Percentiles rank a stretch among this genome's conserved stretches.
These are phyloP conservation scores for Talaromyces sp. DNA, from an alignment of 2,329 filamentous ascomycete species.

Conservation along the genomic window DNA sequence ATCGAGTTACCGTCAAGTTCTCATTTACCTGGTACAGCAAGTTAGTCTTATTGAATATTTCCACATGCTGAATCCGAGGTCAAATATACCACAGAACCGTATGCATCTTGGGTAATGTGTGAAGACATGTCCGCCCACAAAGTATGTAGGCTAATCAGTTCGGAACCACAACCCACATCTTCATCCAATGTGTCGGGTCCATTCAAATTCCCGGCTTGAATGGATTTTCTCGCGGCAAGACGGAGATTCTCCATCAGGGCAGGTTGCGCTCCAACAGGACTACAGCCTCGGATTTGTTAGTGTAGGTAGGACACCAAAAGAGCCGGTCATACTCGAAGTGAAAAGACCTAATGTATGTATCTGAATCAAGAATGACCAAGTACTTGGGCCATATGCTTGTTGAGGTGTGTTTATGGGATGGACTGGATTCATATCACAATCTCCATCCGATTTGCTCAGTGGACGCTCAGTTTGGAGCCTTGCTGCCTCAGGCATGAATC, in stretches of 20 bases:
- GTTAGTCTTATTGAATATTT: not conserved
- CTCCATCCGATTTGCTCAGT: not conserved
- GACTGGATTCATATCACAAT: not conserved
- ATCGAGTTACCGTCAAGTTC: constrained; percentile 31
- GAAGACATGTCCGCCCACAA: constrained; percentile 36
- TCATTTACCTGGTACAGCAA: constrained; percentile 31
- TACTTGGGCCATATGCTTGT: not conserved
- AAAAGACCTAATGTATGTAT: not conserved
- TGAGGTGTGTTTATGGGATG: not conserved
- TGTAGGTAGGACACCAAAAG: not conserved
- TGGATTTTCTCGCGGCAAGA: constrained; percentile 28
- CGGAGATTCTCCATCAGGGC: constrained; percentile 26
- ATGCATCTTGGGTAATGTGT: constrained; percentile 21
- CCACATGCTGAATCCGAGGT: too few species aligned
- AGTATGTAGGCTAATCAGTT: constrained; percentile 23
- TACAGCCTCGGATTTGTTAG: not conserved
- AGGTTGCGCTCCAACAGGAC: not conserved
- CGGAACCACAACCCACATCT: constrained; percentile 9
- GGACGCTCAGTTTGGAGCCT: not conserved
- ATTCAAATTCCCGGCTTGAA: constrained; percentile 19
- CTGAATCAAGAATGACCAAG: not conserved
- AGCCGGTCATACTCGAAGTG: not conserved
- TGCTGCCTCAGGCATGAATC: not conserved
- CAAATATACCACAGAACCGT: constrained; percentile 7
- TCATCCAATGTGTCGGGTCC: not conserved